These are phyloP conservation scores for Solanum piurae DNA, from an alignment of 257 asterid genomes.

Conservation along the genomic window DNA sequence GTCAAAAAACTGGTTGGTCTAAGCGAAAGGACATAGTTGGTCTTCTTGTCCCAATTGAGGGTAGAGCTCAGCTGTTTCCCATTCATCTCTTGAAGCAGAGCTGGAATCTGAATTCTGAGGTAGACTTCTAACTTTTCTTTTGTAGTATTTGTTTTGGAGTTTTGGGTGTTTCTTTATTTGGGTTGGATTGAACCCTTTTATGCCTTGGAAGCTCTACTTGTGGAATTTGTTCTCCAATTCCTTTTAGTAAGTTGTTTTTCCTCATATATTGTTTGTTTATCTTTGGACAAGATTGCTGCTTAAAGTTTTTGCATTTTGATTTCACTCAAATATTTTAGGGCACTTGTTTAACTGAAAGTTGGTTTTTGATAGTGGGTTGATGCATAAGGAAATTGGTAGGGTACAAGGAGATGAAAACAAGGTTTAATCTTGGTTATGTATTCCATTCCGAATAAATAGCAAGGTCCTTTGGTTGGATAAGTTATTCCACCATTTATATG, in stretches of 20 bases:
- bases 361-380: neutral
- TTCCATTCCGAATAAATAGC: neutral
- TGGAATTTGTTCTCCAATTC: neutral
- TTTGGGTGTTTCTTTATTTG: neutral
- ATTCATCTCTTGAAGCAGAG: neutral
- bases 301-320: neutral
- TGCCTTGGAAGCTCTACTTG: neutral
- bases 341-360: neutral
- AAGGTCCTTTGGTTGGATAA: neutral
- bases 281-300: neutral
- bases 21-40: neutral
- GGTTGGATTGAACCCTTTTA: neutral
- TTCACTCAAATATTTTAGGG: neutral
- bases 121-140: neutral
- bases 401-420: neutral
- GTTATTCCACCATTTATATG: no score
- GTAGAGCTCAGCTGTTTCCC: neutral
- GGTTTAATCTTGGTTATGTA: neutral
- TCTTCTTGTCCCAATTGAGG: neutral
- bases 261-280: neutral
- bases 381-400: neutral
- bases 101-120: neutral
- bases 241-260: neutral
- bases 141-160: neutral
- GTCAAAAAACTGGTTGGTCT: neutral